phyloP scores from a whole-genome alignment of 306 rosid genomes.

The Cyclanthera cordifolia region DNA sequence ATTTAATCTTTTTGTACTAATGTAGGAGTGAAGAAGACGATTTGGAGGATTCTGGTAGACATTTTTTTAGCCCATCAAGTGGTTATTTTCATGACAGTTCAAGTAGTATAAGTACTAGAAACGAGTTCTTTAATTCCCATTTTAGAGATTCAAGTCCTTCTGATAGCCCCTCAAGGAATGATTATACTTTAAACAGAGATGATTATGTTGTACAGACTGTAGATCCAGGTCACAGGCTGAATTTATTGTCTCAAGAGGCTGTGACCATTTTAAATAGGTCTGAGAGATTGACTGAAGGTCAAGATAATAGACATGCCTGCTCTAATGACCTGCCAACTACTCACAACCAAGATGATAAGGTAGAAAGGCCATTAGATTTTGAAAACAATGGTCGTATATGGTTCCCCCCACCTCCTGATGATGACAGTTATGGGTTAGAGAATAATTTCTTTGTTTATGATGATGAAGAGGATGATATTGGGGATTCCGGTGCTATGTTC shows the following conservation, averaged over 20 bases:
- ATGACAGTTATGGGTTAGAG: slow-evolving; percentile 59
- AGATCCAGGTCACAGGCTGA: slow-evolving; percentile 47
- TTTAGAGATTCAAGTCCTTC: slow-evolving; percentile 61
- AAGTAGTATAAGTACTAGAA: slow-evolving; percentile 67
- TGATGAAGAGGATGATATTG: slow-evolving; percentile 85
- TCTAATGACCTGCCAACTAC: slow-evolving; percentile 53
- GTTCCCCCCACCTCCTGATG: slow-evolving; percentile 82
- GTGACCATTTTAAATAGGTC: slow-evolving; percentile 61
- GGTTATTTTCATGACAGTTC: slow-evolving; percentile 53
- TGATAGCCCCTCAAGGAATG: slow-evolving; percentile 66
- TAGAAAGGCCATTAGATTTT: slow-evolving; percentile 71
- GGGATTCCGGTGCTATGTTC: slow-evolving; percentile 70
- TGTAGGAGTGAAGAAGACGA: slow-evolving; percentile 81
- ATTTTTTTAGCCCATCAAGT: slow-evolving; percentile 52
- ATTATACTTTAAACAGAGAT: slow-evolving; percentile 41
- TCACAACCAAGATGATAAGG: slow-evolving; percentile 33
- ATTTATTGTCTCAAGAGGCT: slow-evolving; percentile 28
- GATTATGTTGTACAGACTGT: slow-evolving; percentile 58
- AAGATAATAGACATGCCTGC: slow-evolving; percentile 42
- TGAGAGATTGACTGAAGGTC: slow-evolving; percentile 45
- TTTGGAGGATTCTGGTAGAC: slow-evolving; percentile 55
- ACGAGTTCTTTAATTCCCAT: slow-evolving; percentile 36
- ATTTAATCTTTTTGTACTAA: not conserved
- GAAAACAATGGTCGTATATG: slow-evolving; percentile 69
- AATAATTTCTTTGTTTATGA: slow-evolving; percentile 53